Conservation (phyloP, 345 rosid genomes). For the Luvunga scandens region DNA sequence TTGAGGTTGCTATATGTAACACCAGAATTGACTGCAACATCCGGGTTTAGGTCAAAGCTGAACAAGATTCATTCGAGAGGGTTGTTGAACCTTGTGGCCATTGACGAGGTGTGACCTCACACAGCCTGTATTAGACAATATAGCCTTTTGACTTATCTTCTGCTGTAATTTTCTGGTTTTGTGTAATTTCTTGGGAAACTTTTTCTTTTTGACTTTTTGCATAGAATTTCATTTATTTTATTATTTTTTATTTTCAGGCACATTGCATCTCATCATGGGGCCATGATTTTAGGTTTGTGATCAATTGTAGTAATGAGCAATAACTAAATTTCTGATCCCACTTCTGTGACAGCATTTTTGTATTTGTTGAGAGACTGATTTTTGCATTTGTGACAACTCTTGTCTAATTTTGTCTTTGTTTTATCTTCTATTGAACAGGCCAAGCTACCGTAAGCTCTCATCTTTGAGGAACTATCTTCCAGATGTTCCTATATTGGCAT, state of each 20-base stretch:
- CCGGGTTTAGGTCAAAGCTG: conserved; percentile 84
- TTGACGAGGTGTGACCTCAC: conserved; percentile 71
- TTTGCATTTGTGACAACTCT: neutral
- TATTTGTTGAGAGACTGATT: neutral
- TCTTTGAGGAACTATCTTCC: conserved; percentile 66
- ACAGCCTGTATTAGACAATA: neutral
- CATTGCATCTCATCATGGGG: conserved; percentile 99
- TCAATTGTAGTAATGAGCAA: conserved; percentile 17
- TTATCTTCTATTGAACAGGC: conserved; percentile 39
- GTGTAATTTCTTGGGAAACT: neutral
- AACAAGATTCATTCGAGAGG: conserved; percentile 76
- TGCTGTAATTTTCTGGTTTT: neutral
- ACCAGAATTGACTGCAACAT: conserved; percentile 82
- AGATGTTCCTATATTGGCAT: conserved; percentile 83
- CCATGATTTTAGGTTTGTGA: conserved; percentile 89
- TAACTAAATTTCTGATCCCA: neutral
- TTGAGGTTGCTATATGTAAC: conserved; percentile 85
- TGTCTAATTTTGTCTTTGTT: neutral
- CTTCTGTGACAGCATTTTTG: neutral
- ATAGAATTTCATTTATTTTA: conserved; percentile 11
- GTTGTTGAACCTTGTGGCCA: conserved; percentile 81
- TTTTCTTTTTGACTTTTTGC: neutral
- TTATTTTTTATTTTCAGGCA: conserved; percentile 51
- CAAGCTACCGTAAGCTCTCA: conserved; percentile 87
- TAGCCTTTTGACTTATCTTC: conserved; percentile 11